These are phyloP conservation scores for Claviceps sp. DNA, from an alignment of 2,329 filamentous ascomycete genomes.

Conservation along the genomic window DNA sequence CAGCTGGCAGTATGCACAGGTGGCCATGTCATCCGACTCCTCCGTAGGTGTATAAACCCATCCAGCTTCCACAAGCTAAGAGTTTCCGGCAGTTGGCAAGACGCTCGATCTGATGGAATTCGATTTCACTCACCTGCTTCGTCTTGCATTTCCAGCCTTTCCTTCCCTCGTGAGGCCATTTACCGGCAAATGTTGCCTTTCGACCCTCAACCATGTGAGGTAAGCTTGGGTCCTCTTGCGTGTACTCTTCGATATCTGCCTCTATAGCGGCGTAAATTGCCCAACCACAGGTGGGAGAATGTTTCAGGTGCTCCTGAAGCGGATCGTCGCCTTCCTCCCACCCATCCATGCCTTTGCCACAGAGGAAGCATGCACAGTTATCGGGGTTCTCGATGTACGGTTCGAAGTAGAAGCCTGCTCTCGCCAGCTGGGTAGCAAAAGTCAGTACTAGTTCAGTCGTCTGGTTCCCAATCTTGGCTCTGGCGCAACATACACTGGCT, in stretches of 20 bases:
- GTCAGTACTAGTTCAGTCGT: constrained; percentile 11
- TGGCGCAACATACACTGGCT: constrained; percentile 15
- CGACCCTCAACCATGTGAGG: constrained; percentile 63
- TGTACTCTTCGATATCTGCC: constrained; percentile 46
- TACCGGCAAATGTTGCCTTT: constrained; percentile 66
- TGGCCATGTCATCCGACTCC: constrained; percentile 79
- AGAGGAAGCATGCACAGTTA: constrained; percentile 83
- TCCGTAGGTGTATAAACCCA: constrained; percentile 85
- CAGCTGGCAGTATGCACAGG: constrained; percentile 80
- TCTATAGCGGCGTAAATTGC: constrained; percentile 57
- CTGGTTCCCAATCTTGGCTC: neutral
- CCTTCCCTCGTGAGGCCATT: constrained; percentile 84
- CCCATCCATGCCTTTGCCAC: constrained; percentile 70
- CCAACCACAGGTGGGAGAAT: constrained; percentile 76
- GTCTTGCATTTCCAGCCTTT: constrained; percentile 81
- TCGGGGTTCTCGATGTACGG: constrained; percentile 65
- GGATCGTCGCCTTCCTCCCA: constrained; percentile 86
- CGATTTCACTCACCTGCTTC: constrained; percentile 52
- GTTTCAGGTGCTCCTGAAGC: constrained; percentile 70
- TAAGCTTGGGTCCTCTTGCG: constrained; percentile 60
- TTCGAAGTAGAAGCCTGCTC: constrained; percentile 81
- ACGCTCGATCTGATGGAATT: neutral
- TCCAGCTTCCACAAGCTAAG: constrained; percentile 75
- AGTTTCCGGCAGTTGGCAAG: constrained; percentile 2
- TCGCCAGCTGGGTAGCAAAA: constrained; percentile 53